Conservation (phyloP, 495 filamentous ascomycete genomes). For the Talaromyces stipitatus region DNA sequence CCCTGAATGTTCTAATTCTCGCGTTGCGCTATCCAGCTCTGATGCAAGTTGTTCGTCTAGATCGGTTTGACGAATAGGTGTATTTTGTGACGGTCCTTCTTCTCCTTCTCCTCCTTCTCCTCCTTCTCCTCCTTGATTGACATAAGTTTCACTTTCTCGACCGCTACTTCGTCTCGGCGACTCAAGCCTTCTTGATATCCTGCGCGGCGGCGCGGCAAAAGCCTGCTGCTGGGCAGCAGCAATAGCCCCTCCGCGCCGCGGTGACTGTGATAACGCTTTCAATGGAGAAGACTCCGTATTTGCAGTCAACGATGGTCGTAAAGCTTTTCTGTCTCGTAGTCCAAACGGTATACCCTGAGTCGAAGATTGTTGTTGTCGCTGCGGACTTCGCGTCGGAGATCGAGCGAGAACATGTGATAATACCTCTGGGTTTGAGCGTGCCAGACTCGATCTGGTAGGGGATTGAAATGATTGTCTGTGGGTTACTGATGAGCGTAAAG, state of each 20-base stretch:
- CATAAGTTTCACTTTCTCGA: not conserved
- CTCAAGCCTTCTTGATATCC: constrained; percentile 31
- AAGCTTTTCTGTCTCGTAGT: constrained; percentile 27
- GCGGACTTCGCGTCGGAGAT: constrained; percentile 19
- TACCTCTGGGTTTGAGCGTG: constrained; percentile 55
- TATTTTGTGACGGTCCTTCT: not conserved
- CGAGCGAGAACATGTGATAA: constrained; percentile 39
- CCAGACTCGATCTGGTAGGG: constrained; percentile 56
- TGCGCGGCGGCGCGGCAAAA: constrained; percentile 34
- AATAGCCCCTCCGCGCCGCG: constrained; percentile 20
- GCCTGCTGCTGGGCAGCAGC: constrained; percentile 21
- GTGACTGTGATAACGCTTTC: constrained; percentile 24
- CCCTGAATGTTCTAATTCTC: constrained; percentile 12
- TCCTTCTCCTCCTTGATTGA: not conserved
- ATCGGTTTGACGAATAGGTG: constrained; percentile 12
- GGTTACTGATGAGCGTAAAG: constrained; percentile 15
- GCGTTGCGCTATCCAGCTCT: constrained; percentile 30
- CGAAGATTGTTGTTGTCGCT: constrained; percentile 13
- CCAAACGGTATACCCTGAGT: constrained; percentile 20
- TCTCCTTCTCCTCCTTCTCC: constrained; percentile 8
- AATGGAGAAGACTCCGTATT: constrained; percentile 30
- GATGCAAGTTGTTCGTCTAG: constrained; percentile 33
- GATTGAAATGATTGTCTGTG: constrained; percentile 54
- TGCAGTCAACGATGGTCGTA: constrained; percentile 30
- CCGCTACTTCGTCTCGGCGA: constrained; percentile 14